Evolutionary conservation across 768 basidiomycete genomes (phyloP).

Genomic region (Amanita thiersii): DNA sequence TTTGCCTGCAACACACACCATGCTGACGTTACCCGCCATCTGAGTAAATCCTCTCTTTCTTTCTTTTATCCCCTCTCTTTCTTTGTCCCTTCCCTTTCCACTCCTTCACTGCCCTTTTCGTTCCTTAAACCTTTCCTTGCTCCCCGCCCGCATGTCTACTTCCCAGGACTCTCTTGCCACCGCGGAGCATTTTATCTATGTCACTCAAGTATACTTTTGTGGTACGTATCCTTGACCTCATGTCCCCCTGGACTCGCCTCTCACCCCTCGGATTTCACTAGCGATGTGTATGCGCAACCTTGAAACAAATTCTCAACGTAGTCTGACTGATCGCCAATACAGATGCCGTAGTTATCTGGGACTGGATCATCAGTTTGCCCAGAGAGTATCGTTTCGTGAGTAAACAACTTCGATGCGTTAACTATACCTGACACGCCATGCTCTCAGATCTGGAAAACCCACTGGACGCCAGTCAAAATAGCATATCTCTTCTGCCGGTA

Average conservation of each 20-base stretch:
- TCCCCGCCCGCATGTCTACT: slow-evolving; percentile 19
- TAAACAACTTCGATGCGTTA: slow-evolving; percentile 17
- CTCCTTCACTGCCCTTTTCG: slow-evolving; percentile 12
- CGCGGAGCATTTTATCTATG: slow-evolving; percentile 72
- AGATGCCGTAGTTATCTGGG: slow-evolving; percentile 82
- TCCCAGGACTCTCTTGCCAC: slow-evolving; percentile 37
- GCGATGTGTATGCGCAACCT: slow-evolving; percentile 56
- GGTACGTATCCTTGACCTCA: slow-evolving; percentile 42
- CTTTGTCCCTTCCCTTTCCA: slow-evolving; percentile 17
- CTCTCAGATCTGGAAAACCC: slow-evolving; percentile 69
- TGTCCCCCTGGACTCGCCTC: slow-evolving; percentile 15
- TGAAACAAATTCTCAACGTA: slow-evolving; percentile 17
- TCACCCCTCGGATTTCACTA: slow-evolving; percentile 27
- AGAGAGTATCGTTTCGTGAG: slow-evolving; percentile 70
- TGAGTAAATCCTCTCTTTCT: slow-evolving; percentile 17
- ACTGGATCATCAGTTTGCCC: slow-evolving; percentile 74
- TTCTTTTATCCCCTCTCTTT: slow-evolving; percentile 18
- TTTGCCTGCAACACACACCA: slow-evolving; percentile 15
- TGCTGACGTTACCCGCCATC: slow-evolving; percentile 24
- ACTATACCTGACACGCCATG: slow-evolving; percentile 14
- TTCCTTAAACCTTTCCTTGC: slow-evolving; percentile 12
- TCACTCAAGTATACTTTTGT: slow-evolving; percentile 80
- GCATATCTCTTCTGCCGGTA: slow-evolving; percentile 82
- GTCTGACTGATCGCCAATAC: slow-evolving; percentile 19
- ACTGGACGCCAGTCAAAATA: slow-evolving; percentile 78